Conservation (phyloP, 805 yeast genomes). For the Lachancea quebecensis region DNA sequence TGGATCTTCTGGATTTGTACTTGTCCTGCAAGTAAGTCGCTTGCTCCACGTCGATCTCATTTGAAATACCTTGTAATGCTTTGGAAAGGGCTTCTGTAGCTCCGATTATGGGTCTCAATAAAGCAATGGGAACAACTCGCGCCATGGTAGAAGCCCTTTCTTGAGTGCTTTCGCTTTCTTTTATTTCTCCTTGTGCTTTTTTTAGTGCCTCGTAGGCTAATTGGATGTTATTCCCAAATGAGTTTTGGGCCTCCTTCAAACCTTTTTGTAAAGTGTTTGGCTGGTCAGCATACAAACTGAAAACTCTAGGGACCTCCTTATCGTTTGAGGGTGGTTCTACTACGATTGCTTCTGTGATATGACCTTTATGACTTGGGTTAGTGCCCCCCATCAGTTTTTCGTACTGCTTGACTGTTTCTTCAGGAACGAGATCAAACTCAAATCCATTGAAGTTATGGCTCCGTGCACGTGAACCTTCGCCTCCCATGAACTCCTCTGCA, state of each 20-base stretch:
- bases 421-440: slow-evolving; percentile 23
- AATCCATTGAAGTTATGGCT: slow-evolving; percentile 8
- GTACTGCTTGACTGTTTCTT: slow-evolving; percentile 14
- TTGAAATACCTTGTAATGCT: slow-evolving; percentile 75
- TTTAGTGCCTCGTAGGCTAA: slow-evolving; percentile 59
- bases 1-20: slow-evolving; percentile 37
- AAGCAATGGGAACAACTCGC: slow-evolving; percentile 70
- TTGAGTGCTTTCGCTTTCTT: slow-evolving; percentile 53
- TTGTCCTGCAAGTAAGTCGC: slow-evolving; percentile 56
- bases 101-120: slow-evolving; percentile 83
- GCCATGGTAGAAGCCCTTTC: slow-evolving; percentile 63
- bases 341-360: slow-evolving; percentile 25
- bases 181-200: slow-evolving; percentile 53
- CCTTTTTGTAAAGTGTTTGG: slow-evolving; percentile 71
- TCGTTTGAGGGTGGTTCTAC: slow-evolving; percentile 20
- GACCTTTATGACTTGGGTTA: slow-evolving; percentile 30
- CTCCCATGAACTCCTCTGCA: slow-evolving; percentile 74
- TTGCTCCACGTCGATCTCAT: slow-evolving; percentile 65
- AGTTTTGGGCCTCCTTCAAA: slow-evolving; percentile 60
- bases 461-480: slow-evolving; percentile 54
- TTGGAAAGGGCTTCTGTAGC: slow-evolving; percentile 85
- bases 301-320: slow-evolving; percentile 30
- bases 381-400: slow-evolving; percentile 32
- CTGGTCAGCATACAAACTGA: slow-evolving; percentile 79
- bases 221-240: slow-evolving; percentile 60